Evolutionary conservation across 257 asterid genomes (phyloP).

Genomic region (Solanum gracilifrons): DNA sequence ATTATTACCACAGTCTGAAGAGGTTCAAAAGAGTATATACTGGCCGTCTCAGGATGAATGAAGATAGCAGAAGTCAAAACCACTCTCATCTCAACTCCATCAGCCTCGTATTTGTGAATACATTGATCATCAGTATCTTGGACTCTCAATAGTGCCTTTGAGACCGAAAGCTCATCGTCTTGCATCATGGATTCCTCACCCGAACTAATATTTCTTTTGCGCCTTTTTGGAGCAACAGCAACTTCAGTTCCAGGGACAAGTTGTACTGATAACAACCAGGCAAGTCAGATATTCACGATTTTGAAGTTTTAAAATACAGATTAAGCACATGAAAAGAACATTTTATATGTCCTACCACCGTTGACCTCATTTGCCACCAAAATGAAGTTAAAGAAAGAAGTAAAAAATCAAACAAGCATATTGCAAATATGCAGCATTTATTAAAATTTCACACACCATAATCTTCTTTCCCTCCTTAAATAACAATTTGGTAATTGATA

Average conservation of each 20-base stretch:
- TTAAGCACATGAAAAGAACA: background rate
- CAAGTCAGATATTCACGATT: slow-evolving; percentile 15
- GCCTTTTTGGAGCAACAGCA: slow-evolving; percentile 92
- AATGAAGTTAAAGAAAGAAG: background rate
- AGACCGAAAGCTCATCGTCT: slow-evolving; percentile 21
- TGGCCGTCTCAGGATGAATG: slow-evolving; percentile 90
- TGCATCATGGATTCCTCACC: slow-evolving; percentile 23
- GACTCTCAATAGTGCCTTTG: slow-evolving; percentile 66
- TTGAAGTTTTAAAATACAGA: background rate
- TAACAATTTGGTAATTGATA: background rate
- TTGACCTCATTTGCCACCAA: background rate
- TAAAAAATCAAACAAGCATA: background rate
- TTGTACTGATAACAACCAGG: slow-evolving; percentile 51
- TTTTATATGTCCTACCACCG: background rate
- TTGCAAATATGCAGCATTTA: background rate
- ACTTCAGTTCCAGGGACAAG: slow-evolving; percentile 95
- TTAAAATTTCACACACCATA: background rate
- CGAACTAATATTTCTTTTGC: slow-evolving; percentile 32
- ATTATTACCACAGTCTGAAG: slow-evolving; percentile 53
- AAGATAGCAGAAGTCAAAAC: slow-evolving; percentile 60
- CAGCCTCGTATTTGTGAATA: slow-evolving; percentile 31
- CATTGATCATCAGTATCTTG: slow-evolving; percentile 53
- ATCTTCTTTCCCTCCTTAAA: background rate
- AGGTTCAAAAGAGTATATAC: slow-evolving; percentile 38
- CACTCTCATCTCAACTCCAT: slow-evolving; percentile 50